Evolutionary conservation across 192 early-diverging fungal species (phyloP).

Genomic region (Chytriomyces sp.): DNA sequence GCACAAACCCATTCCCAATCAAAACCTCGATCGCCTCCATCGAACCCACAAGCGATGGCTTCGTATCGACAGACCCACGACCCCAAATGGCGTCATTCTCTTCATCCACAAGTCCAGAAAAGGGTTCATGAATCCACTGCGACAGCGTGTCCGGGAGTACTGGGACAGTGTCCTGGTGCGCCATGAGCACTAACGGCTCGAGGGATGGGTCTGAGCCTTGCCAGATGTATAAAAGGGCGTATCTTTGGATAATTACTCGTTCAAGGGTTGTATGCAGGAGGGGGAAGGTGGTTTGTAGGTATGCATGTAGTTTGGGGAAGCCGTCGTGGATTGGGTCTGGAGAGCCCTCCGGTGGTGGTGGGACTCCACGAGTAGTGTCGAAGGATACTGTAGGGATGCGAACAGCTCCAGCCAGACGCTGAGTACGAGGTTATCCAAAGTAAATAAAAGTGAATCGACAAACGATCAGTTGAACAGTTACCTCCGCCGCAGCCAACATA

Average conservation of each 20-base stretch:
- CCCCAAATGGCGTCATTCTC: constrained; percentile 47
- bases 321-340: constrained; percentile 32
- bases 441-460: background rate
- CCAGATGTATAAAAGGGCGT: constrained; percentile 48
- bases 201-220: constrained; percentile 39
- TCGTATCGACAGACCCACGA: constrained; percentile 50
- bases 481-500: constrained; percentile 24
- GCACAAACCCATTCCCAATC: constrained; percentile 43
- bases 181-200: constrained; percentile 42
- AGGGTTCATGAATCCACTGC: constrained; percentile 51
- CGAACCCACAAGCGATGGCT: constrained; percentile 46
- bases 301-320: constrained; percentile 30
- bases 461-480: background rate
- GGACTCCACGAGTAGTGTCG: constrained; percentile 39
- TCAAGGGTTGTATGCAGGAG: constrained; percentile 25
- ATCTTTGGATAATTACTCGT: constrained; percentile 43
- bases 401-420: constrained; percentile 43
- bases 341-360: constrained; percentile 30
- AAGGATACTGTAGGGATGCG: constrained; percentile 48
- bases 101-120: constrained; percentile 38
- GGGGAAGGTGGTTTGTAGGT: constrained; percentile 11
- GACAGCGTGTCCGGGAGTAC: constrained; percentile 39
- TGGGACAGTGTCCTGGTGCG: constrained; percentile 56
- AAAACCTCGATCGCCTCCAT: constrained; percentile 54
- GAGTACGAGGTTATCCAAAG: background rate